Conservation (phyloP, 2,329 filamentous ascomycete genomes). For the Colletotrichum tofieldiae region DNA sequence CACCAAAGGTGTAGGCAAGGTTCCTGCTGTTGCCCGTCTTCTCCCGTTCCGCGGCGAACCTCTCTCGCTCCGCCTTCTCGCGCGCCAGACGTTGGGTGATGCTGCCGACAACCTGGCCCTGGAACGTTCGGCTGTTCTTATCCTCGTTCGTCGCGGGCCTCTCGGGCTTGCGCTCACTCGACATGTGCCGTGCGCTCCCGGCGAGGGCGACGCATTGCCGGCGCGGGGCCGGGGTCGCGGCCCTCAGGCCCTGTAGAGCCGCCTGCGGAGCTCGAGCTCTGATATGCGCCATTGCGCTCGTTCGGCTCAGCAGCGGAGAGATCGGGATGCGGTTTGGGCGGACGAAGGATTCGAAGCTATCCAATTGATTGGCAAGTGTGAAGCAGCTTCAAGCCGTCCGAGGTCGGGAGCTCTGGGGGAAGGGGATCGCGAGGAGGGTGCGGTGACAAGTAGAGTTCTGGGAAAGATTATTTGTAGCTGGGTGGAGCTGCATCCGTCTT, state of each 20-base stretch:
- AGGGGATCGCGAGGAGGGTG: conserved; percentile 3
- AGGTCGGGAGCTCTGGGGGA: conserved; percentile 15
- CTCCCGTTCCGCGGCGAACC: conserved; percentile 59
- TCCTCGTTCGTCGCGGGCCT: conserved; percentile 52
- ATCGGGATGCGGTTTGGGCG: neutral
- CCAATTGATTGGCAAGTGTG: neutral
- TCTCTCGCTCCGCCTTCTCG: conserved; percentile 69
- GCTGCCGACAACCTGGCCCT: conserved; percentile 73
- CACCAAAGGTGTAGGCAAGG: conserved; percentile 70
- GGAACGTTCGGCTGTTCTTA: conserved; percentile 63
- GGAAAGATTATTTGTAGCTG: conserved; percentile 36
- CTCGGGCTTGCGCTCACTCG: conserved; percentile 48
- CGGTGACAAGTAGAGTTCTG: neutral
- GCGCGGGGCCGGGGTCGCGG: conserved; percentile 42
- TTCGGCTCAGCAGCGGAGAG: neutral
- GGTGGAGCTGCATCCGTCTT: conserved; percentile 34
- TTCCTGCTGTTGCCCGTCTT: conserved; percentile 58
- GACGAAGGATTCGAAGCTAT: neutral
- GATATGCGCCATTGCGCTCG: conserved; percentile 51
- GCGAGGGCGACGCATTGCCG: conserved; percentile 38
- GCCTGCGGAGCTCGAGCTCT: conserved; percentile 51
- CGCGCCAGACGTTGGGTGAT: conserved; percentile 68
- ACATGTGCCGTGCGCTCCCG: conserved; percentile 35
- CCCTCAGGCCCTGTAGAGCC: conserved; percentile 51
- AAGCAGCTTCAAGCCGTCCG: conserved; percentile 5